Evolutionary conservation across 2,329 filamentous ascomycete species (phyloP).

Genomic region (Botrytis medusae): DNA sequence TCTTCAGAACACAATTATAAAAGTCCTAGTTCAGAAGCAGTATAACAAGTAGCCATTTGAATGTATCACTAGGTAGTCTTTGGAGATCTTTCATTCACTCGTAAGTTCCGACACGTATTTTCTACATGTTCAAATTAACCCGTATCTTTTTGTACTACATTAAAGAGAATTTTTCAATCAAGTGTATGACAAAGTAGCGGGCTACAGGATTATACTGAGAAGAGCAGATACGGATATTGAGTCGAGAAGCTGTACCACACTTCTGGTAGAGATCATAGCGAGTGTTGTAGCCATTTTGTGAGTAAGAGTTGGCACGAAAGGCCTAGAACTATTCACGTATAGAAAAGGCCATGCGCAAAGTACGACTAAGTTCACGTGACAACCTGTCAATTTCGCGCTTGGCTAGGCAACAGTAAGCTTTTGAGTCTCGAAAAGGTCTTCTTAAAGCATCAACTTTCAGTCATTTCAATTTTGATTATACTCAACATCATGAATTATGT

Average conservation of each 20-base stretch:
- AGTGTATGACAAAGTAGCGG: not conserved
- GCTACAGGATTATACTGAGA: not conserved
- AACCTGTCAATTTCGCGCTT: slow-evolving; percentile 9
- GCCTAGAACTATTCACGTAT: too few relatives aligned
- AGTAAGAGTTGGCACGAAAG: not conserved
- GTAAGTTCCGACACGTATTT: not conserved
- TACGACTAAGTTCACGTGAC: not conserved
- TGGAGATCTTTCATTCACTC: not conserved
- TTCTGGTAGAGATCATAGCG: not conserved
- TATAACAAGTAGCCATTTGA: not conserved
- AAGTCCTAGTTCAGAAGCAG: not conserved
- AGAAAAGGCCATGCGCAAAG: not conserved
- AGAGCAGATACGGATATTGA: not conserved
- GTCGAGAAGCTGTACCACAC: not conserved
- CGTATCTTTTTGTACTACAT: not conserved
- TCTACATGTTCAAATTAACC: not conserved
- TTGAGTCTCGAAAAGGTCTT: not conserved
- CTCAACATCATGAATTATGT: slow-evolving; percentile 18
- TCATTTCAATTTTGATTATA: not conserved
- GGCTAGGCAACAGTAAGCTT: not conserved
- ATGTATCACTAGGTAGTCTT: not conserved
- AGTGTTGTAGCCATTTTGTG: not conserved
- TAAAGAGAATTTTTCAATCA: not conserved
- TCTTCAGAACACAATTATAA: not conserved
- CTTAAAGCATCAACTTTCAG: not conserved